phyloP scores from a whole-genome alignment of 2,329 filamentous ascomycete genomes.

The Botrytis deweyae region DNA sequence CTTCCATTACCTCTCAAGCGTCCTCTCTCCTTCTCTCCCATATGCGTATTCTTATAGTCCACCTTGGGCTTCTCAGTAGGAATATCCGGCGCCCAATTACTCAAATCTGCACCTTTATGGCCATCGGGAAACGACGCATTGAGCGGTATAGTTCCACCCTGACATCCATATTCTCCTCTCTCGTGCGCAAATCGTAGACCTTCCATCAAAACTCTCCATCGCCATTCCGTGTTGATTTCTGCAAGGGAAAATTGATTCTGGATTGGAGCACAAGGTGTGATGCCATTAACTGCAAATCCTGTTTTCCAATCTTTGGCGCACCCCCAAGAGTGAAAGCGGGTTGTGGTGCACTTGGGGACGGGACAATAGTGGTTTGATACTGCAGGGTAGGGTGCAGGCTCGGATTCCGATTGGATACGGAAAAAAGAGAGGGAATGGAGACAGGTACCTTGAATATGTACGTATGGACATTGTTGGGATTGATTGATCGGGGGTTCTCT shows the following conservation, averaged over 20 bases:
- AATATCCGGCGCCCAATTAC: not conserved
- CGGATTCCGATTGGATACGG: not conserved
- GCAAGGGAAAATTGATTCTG: not conserved
- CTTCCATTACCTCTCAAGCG: not conserved
- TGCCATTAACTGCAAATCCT: not conserved
- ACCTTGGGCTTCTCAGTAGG: not conserved
- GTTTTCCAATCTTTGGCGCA: slow-evolving; percentile 14
- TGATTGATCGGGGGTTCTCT: not conserved
- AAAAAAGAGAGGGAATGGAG: not conserved
- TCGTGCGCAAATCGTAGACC: not conserved
- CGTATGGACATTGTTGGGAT: not conserved
- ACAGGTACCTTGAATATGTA: slow-evolving; percentile 6
- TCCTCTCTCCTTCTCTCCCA: not conserved
- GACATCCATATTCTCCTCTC: slow-evolving; percentile 2
- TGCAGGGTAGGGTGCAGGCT: not conserved
- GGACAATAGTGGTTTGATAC: not conserved
- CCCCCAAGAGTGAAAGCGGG: slow-evolving; percentile 1
- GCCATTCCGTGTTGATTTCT: not conserved
- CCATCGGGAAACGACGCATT: not conserved
- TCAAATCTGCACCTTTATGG: not conserved
- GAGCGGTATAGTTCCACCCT: not conserved
- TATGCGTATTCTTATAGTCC: not conserved
- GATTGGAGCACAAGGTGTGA: not conserved
- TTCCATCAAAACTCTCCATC: slow-evolving; percentile 14
- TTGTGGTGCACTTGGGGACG: not conserved